A percentile compares a stretch with the other conserved stretches of the same genome.
Evolutionary conservation across 345 rosid species (phyloP).

Genomic region (Aquilaria sinensis): DNA sequence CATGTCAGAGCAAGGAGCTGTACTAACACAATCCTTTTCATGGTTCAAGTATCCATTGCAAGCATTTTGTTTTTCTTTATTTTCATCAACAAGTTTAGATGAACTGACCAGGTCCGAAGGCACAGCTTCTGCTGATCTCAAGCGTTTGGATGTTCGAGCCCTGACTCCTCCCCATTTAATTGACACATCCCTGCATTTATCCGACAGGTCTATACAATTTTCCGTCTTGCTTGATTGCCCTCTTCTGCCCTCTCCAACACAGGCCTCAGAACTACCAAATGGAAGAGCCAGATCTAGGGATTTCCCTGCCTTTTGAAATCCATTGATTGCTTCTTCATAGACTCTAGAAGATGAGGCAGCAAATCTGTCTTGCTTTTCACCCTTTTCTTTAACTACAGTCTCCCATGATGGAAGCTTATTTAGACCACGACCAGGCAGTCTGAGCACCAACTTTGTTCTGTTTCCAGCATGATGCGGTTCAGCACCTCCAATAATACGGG

Average conservation of each 20-base stretch:
- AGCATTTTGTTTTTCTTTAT: constrained; percentile 24
- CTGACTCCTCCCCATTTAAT: constrained; percentile 86
- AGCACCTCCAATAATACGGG: constrained; percentile 26
- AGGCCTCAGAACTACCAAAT: constrained; percentile 19
- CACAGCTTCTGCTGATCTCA: constrained; percentile 43
- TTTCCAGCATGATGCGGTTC: constrained; percentile 46
- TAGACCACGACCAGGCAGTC: constrained; percentile 57
- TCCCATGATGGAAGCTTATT: constrained; percentile 37
- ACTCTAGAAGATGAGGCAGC: constrained; percentile 44
- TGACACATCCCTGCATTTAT: constrained; percentile 42
- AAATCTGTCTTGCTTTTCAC: constrained; percentile 16
- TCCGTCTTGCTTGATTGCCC: constrained; percentile 24
- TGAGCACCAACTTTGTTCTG: constrained; percentile 67
- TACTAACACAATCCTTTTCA: constrained; percentile 23
- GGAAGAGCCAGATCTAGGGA: constrained; percentile 10
- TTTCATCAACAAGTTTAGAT: constrained; percentile 20
- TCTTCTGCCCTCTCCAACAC: constrained; percentile 15
- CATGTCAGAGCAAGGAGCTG: constrained; percentile 15
- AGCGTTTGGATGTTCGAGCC: constrained; percentile 73
- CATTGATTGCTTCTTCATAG: constrained; percentile 22
- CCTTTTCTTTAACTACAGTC: constrained; percentile 14
- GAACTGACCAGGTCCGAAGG: constrained; percentile 25
- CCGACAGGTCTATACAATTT: constrained; percentile 27
- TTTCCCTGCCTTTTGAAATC: constrained; percentile 22
- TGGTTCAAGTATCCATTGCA: constrained; percentile 23